These are phyloP conservation scores for Starmera pachycereana DNA, from an alignment of 805 yeast species.

Conservation along the genomic window DNA sequence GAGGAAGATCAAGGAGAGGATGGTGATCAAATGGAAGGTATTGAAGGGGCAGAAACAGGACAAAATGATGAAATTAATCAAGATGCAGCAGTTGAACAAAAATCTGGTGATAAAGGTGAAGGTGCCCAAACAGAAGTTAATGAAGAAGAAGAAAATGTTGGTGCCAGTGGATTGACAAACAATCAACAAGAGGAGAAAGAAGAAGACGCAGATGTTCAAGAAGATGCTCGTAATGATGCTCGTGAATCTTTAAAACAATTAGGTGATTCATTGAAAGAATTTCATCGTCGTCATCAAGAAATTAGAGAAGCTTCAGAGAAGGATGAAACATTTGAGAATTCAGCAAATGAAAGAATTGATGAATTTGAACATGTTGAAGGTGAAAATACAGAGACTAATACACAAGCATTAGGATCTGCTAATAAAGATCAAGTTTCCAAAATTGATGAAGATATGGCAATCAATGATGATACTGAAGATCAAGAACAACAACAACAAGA, in stretches of 20 bases:
- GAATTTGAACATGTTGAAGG: conserved; percentile 81
- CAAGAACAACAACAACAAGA: conserved; percentile 23
- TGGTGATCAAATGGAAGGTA: conserved; percentile 38
- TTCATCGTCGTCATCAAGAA: conserved; percentile 82
- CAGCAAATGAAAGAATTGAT: conserved; percentile 63
- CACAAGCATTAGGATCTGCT: conserved; percentile 92
- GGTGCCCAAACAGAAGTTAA: conserved; percentile 48
- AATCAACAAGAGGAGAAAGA: conserved; percentile 31
- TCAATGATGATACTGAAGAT: conserved; percentile 55
- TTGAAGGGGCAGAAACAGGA: conserved; percentile 38
- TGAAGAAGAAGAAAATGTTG: conserved; percentile 57
- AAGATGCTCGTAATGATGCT: conserved; percentile 54
- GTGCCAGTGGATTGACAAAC: conserved; percentile 49
- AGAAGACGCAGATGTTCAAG: conserved; percentile 31
- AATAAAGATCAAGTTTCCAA: conserved; percentile 67
- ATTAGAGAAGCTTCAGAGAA: conserved; percentile 56
- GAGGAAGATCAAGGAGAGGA: conserved; percentile 32
- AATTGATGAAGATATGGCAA: conserved; percentile 71
- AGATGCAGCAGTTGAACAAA: conserved; percentile 51
- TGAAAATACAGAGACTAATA: conserved; percentile 64
- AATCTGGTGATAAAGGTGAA: conserved; percentile 48
- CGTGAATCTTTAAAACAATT: conserved; percentile 74
- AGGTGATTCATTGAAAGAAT: conserved; percentile 88
- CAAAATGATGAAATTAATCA: conserved; percentile 39
- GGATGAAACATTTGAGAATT: conserved; percentile 38